phyloP scores from a whole-genome alignment of 768 basidiomycete genomes.

The Lentinula sp. region DNA sequence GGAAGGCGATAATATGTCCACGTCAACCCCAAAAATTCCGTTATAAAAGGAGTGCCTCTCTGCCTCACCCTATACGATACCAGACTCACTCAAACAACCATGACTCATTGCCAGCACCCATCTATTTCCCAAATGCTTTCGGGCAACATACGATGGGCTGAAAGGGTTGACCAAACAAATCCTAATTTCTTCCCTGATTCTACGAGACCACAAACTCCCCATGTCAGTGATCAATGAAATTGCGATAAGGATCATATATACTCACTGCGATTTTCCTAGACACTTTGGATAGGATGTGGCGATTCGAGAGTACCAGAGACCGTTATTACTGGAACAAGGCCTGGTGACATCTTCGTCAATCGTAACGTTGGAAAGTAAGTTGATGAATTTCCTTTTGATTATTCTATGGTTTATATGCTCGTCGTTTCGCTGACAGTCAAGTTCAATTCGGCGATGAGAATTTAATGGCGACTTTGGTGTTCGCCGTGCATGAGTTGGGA shows the following conservation, averaged over 20 bases:
- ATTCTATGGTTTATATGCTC: neutral
- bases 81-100: neutral
- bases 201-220: neutral
- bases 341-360: constrained; percentile 80
- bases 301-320: constrained; percentile 85
- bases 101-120: neutral
- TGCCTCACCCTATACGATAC: neutral
- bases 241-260: neutral
- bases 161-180: neutral
- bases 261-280: constrained; percentile 24
- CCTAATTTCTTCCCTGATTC: neutral
- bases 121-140: neutral
- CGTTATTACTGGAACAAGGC: constrained; percentile 58
- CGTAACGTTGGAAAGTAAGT: constrained; percentile 85
- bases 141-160: neutral
- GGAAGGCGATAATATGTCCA: too few relatives aligned
- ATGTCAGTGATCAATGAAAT: neutral
- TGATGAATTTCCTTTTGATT: neutral
- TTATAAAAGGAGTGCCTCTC: neutral
- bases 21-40: neutral
- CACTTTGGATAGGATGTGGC: constrained; percentile 77
- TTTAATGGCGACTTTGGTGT: constrained; percentile 64
- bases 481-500: constrained; percentile 62
- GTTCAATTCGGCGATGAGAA: constrained; percentile 68
- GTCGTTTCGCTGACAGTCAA: constrained; percentile 35